These are phyloP conservation scores for Barnettozyma pratensis DNA, from an alignment of 805 yeast species.

Conservation along the genomic window DNA sequence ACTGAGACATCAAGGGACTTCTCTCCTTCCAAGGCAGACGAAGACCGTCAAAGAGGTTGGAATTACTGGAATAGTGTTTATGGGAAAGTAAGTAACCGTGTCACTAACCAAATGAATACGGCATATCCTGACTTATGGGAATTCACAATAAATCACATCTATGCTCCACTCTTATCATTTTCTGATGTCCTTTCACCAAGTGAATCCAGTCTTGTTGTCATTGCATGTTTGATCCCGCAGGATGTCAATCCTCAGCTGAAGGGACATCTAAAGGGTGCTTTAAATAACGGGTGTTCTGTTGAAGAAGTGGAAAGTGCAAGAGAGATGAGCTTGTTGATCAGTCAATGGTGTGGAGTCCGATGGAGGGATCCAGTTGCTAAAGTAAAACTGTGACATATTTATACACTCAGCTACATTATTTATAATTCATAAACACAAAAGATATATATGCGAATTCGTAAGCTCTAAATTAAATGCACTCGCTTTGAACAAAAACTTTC, in stretches of 20 bases:
- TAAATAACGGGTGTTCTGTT: conserved; percentile 66
- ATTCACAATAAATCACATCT: conserved; percentile 65
- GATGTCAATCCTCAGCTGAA: conserved; percentile 90
- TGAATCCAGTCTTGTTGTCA: conserved; percentile 73
- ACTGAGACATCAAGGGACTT: conserved; percentile 25
- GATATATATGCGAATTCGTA: background rate
- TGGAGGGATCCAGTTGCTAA: conserved; percentile 44
- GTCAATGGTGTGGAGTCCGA: conserved; percentile 68
- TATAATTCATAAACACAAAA: background rate
- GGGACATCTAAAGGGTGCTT: conserved; percentile 86
- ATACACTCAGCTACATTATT: background rate
- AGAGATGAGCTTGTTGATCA: conserved; percentile 54
- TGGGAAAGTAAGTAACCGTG: conserved; percentile 66
- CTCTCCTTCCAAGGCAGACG: conserved; percentile 28
- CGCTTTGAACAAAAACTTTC: too few species aligned
- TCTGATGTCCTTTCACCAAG: conserved; percentile 54
- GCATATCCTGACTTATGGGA: conserved; percentile 87
- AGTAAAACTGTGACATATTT: conserved; percentile 11
- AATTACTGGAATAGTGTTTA: conserved; percentile 72
- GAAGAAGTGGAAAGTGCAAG: conserved; percentile 61
- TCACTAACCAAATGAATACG: conserved; percentile 56
- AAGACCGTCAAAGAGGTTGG: conserved; percentile 41
- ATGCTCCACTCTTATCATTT: conserved; percentile 71
- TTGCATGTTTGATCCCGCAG: conserved; percentile 82
- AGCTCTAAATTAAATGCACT: background rate